phyloP scores from a whole-genome alignment of 1,284 basidiomycete genomes.

The Fistulina hepatica region DNA sequence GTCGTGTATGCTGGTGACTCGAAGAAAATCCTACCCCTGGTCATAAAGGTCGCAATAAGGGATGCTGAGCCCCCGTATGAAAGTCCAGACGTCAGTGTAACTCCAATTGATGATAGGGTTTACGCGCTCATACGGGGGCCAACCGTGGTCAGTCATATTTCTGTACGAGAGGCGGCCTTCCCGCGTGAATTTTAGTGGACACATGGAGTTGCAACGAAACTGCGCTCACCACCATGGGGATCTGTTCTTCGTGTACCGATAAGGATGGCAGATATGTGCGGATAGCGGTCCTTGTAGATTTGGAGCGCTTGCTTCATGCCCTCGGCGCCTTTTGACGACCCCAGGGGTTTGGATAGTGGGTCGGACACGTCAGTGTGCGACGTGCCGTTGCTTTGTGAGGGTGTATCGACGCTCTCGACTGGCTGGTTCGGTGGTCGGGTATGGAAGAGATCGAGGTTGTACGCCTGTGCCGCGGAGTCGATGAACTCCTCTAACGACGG shows the following conservation, averaged over 20 bases:
- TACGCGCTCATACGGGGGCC: constrained; percentile 85
- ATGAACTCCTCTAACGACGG: constrained; percentile 80
- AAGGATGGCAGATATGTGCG: constrained; percentile 68
- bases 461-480: constrained; percentile 47
- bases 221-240: constrained; percentile 78
- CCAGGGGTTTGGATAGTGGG: constrained; percentile 25
- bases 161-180: constrained; percentile 57
- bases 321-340: constrained; percentile 51
- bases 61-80: constrained; percentile 65
- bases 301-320: constrained; percentile 79
- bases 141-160: constrained; percentile 76
- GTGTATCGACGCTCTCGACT: constrained; percentile 34
- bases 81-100: constrained; percentile 85
- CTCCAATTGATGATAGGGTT: constrained; percentile 96
- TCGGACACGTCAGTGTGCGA: constrained; percentile 15
- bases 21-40: constrained; percentile 80
- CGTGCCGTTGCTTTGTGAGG: constrained; percentile 15
- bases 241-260: constrained; percentile 84
- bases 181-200: constrained; percentile 6
- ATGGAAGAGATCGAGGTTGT: constrained; percentile 72
- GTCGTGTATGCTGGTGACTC: too few species aligned
- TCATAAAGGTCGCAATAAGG: constrained; percentile 89
- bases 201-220: neutral
- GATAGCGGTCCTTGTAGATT: constrained; percentile 59
- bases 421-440: constrained; percentile 34